Conservation (phyloP, 768 basidiomycete species). For the Suillus americanus region DNA sequence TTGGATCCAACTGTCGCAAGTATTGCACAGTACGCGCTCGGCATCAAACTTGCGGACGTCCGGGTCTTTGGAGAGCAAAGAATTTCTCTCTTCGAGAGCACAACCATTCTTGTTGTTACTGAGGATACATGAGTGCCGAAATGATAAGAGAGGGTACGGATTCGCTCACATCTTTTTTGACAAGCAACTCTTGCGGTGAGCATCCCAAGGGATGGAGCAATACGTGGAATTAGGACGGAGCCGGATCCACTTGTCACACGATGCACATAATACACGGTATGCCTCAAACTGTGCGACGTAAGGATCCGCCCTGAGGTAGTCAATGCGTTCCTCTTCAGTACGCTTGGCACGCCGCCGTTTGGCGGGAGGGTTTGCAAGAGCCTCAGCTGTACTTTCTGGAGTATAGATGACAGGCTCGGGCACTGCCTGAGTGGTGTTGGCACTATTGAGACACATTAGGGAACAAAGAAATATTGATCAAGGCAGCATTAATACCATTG, state of each 20-base stretch:
- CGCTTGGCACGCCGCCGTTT: slow-evolving; percentile 76
- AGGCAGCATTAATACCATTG: slow-evolving; percentile 43
- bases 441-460: slow-evolving; percentile 19
- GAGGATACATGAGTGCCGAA: slow-evolving; percentile 11
- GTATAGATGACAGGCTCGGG: slow-evolving; percentile 42
- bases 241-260: slow-evolving; percentile 84
- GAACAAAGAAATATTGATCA: slow-evolving; percentile 5
- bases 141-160: slow-evolving; percentile 8
- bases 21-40: slow-evolving; percentile 67
- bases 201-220: slow-evolving; percentile 88
- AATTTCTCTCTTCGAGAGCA: slow-evolving; percentile 60
- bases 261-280: slow-evolving; percentile 75
- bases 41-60: slow-evolving; percentile 75
- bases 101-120: slow-evolving; percentile 49
- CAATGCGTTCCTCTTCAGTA: slow-evolving; percentile 75
- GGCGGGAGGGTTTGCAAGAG: slow-evolving; percentile 46
- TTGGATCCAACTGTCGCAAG: slow-evolving; percentile 68
- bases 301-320: slow-evolving; percentile 65
- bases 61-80: slow-evolving; percentile 60
- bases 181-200: slow-evolving; percentile 79
- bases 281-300: slow-evolving; percentile 82
- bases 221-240: slow-evolving; percentile 85
- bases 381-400: slow-evolving; percentile 41
- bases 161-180: slow-evolving; percentile 68
- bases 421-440: slow-evolving; percentile 31